Evolutionary conservation across 2,329 filamentous ascomycete genomes (phyloP), one percentile per base, ranked within the genome.

Genomic region (Thelonectria discophora): DNA sequence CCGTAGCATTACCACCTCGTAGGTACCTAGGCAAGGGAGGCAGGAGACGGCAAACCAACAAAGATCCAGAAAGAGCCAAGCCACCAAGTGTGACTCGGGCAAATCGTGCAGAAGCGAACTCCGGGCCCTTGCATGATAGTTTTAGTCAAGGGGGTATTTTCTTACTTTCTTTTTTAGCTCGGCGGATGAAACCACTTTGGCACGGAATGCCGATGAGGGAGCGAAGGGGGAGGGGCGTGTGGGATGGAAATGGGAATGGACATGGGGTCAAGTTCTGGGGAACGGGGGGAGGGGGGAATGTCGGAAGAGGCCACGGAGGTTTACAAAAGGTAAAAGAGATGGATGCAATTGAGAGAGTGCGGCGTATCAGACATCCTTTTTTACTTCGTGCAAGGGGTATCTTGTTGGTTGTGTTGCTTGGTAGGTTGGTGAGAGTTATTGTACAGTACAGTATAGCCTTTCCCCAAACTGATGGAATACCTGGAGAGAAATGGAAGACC

Each of bases 101-200:
- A 8, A 17, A 42, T n/a, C 18, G 39, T 42, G 39, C 39, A 42
- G 39, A n/a, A 43, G 21, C n/a, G n/a, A n/a, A n/a, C n/a, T n/a
- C n/a, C n/a, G n/a, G n/a, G n/a, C n/a, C n/a, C n/a, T n/a, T n/a
- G n/a, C n/a, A n/a, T n/a, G n/a, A n/a, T n/a, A n/a, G n/a, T n/a
- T n/a, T n/a, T n/a, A n/a, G n/a, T n/a, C n/a, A n/a, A n/a, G n/a
- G n/a, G n/a, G n/a, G n/a, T n/a, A n/a, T n/a, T n/a, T 24, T 24
- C 24, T 7, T 24, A 4, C 7, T 24, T 7, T 24, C 20, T 45
- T 39, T 39, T 15, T 27, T 32, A 39, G 45, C 24, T 55, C 57
- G 57, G 51, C 21, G 42, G 34, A 55, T 51, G 45, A 54, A 46
- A 50, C 51, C 51, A n/a, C 37, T 55, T 60, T 60, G 21, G 45